phyloP scores from a whole-genome alignment of 306 rosid genomes.

The Chamaecrista fasciculata region DNA sequence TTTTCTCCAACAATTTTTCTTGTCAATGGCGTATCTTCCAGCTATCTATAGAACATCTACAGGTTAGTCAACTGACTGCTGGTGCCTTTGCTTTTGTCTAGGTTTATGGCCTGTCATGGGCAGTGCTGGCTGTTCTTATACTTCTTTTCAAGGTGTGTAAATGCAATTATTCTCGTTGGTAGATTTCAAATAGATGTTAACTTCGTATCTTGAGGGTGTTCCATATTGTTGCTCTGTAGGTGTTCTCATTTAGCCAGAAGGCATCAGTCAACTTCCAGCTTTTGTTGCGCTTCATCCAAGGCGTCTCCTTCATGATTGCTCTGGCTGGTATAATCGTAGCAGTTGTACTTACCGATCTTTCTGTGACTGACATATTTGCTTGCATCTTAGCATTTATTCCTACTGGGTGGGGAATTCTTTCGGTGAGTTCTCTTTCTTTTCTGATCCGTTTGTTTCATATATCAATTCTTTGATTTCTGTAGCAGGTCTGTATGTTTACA shows the following conservation, averaged over 20 bases:
- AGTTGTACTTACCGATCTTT: slow-evolving; percentile 47
- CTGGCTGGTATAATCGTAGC: slow-evolving; percentile 79
- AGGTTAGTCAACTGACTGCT: slow-evolving; percentile 21
- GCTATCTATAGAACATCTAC: background rate
- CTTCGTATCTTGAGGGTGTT: slow-evolving; percentile 29
- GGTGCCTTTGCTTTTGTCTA: slow-evolving; percentile 29
- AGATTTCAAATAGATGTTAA: background rate
- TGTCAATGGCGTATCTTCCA: too few relatives aligned
- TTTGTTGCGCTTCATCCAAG: slow-evolving; percentile 85
- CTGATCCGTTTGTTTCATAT: background rate
- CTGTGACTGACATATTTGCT: slow-evolving; percentile 76
- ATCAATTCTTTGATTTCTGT: background rate
- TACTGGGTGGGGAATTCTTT: slow-evolving; percentile 94
- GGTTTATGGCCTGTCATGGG: slow-evolving; percentile 93
- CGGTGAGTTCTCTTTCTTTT: slow-evolving; percentile 52
- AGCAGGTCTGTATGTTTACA: background rate
- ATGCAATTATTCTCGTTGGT: slow-evolving; percentile 1
- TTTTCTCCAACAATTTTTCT: too few relatives aligned
- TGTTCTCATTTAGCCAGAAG: slow-evolving; percentile 95
- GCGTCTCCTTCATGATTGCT: slow-evolving; percentile 70
- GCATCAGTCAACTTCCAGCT: slow-evolving; percentile 91
- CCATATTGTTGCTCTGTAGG: slow-evolving; percentile 47
- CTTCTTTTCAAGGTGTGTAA: slow-evolving; percentile 81
- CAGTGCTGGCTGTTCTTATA: slow-evolving; percentile 64
- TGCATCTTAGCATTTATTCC: slow-evolving; percentile 80